These are phyloP conservation scores for Fraxinus quadrangulata DNA, from an alignment of 257 asterid species.

Conservation along the genomic window DNA sequence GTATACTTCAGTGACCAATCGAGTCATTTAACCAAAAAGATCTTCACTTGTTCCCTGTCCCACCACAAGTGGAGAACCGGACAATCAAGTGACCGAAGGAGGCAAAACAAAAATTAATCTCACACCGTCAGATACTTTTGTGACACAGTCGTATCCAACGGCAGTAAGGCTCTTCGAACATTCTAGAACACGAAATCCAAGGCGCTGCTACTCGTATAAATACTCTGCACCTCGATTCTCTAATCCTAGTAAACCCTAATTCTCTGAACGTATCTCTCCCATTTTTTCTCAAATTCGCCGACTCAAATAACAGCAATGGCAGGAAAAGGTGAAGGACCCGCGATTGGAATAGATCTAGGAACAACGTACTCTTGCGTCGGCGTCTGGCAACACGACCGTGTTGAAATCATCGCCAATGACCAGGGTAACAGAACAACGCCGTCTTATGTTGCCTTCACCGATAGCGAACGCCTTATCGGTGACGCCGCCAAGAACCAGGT, in stretches of 20 bases:
- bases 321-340: too few relatives aligned
- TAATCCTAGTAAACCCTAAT: slow-evolving; percentile 37
- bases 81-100: background rate
- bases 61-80: background rate
- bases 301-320: background rate
- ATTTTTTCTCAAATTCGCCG: slow-evolving; percentile 3
- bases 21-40: background rate
- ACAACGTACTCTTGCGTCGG: too few relatives aligned
- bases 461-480: too few relatives aligned
- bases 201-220: slow-evolving; percentile 23
- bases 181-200: slow-evolving; percentile 44
- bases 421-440: too few relatives aligned
- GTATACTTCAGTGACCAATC: too few relatives aligned
- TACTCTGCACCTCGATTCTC: rapidly evolving
- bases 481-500: too few relatives aligned
- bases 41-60: background rate
- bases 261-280: background rate
- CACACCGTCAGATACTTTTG: background rate
- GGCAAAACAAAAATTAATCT: background rate
- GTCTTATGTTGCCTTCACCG: too few relatives aligned
- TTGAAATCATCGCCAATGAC: too few relatives aligned
- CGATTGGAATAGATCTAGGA: too few relatives aligned
- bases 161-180: slow-evolving; percentile 46
- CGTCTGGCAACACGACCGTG: too few relatives aligned
- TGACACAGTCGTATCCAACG: slow-evolving; percentile 29